A percentile compares a stretch with the other conserved stretches of the same genome.
Conservation (phyloP, 2,329 filamentous ascomycete species). For the Apiospora aurea region DNA sequence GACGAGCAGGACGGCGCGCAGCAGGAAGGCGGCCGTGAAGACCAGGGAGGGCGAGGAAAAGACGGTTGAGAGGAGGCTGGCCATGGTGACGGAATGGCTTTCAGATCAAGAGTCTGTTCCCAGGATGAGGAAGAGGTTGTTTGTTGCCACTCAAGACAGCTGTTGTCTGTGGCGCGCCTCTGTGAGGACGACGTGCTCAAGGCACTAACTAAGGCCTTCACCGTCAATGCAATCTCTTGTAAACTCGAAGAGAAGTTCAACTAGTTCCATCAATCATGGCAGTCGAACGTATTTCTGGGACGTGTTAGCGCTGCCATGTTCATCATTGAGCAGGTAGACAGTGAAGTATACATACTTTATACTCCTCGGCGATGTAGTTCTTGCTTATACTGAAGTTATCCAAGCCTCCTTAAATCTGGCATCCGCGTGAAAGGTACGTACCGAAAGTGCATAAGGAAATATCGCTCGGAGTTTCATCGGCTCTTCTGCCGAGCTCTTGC, state of each 20-base stretch:
- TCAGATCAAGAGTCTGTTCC: not conserved
- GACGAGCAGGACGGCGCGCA: constrained; percentile 77
- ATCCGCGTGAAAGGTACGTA: not conserved
- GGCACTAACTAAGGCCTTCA: not conserved
- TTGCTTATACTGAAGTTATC: constrained; percentile 16
- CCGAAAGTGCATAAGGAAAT: not conserved
- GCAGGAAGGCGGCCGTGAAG: constrained; percentile 63
- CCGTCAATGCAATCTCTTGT: not conserved
- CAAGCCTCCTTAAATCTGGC: constrained; percentile 16
- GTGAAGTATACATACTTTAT: not conserved
- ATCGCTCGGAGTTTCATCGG: not conserved
- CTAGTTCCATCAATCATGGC: not conserved
- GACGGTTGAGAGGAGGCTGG: constrained; percentile 39
- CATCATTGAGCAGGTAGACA: not conserved
- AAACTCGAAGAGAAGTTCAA: not conserved
- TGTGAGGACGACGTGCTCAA: not conserved
- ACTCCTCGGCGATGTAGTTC: not conserved
- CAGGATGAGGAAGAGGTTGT: not conserved
- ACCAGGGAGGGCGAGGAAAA: constrained; percentile 54
- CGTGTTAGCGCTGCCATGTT: not conserved
- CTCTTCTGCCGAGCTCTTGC: not conserved
- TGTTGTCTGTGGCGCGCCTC: constrained; percentile 3
- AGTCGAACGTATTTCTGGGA: not conserved
- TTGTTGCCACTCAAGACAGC: not conserved
- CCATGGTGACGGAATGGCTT: constrained; percentile 30